phyloP scores from a whole-genome alignment of 306 rosid species.

The Dryas octopetala region DNA sequence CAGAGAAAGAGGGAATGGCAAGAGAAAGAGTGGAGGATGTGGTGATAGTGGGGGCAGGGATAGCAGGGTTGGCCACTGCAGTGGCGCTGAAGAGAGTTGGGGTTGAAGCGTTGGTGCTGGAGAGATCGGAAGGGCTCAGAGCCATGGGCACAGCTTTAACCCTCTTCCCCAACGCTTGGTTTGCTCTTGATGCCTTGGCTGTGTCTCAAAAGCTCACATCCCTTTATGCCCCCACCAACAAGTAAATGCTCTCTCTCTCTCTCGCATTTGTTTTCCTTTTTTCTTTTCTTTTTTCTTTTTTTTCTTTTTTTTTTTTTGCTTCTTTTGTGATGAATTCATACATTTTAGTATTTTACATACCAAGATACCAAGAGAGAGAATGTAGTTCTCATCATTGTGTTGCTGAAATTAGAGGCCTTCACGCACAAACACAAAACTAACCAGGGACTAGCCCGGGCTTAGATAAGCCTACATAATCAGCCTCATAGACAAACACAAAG shows the following conservation, averaged over 20 bases:
- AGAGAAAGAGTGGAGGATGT: background rate
- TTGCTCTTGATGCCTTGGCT: slow-evolving; percentile 4
- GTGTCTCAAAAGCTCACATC: background rate
- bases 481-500: too few relatives aligned
- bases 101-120: slow-evolving; percentile 5
- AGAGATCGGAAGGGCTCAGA: background rate
- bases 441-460: too few relatives aligned
- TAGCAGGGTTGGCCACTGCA: slow-evolving; percentile 18
- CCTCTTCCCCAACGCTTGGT: slow-evolving; percentile 10
- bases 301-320: too few relatives aligned
- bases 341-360: too few relatives aligned
- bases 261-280: too few relatives aligned
- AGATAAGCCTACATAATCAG: too few relatives aligned
- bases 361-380: too few relatives aligned
- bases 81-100: slow-evolving; percentile 17
- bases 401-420: too few relatives aligned
- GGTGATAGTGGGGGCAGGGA: slow-evolving; percentile 15
- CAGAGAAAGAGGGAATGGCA: background rate
- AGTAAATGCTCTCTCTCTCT: background rate
- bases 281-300: too few relatives aligned
- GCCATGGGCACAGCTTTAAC: background rate
- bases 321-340: too few relatives aligned
- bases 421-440: too few relatives aligned
- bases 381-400: too few relatives aligned
- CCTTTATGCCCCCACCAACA: background rate